Base-by-base conservation (phyloP, 1,139 yeast genomes). In the Tardiomyces depauwii region DNA sequence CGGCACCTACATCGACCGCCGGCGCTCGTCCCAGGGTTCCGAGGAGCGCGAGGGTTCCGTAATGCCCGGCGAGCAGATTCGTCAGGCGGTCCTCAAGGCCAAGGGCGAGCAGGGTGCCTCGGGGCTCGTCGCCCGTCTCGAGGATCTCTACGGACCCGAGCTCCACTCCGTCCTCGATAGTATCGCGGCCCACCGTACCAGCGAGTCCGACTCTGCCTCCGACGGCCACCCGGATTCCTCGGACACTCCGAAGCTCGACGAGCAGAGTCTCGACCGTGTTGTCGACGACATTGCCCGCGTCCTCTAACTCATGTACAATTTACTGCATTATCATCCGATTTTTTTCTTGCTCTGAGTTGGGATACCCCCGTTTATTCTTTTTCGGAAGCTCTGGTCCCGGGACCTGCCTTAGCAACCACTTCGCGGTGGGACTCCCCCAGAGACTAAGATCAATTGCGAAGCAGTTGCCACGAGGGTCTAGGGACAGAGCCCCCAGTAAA, bases 1-100 rank as follows among this genome's bases (percentile, higher is more conserved):
- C 77, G 93, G 93, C 9, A 52, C 61, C 11, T 53, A 53, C 44
- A 50, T 58, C 25, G 36, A 30, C 10, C 36, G 36, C 11, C 36
- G 36, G 5, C 36, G 36, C 36, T 13, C n/a, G 16, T 30, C 36
- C 16, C 16, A 30, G 16, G 36, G 36, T 11, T 4, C 36, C 3
- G 16, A 30, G 5, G 36, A 30, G 7, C 25, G 7, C 25, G 25
- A 21, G 25, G 7, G 7, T 21, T 13, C n/a, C 5, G 36, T 30
- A 3, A 11, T 14, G 3, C 36, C 36, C 11, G 36, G 36, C 36
- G 36, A 30, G 36, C 16, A 30, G 36, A 30, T 30, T 11, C 36
- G 36, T 5, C 16, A 30, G 16, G 36, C 36, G 16, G 36, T 30
- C 16, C 36, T 30, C 16, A 30, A 30, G 36, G 36, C 36, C 36